These are phyloP conservation scores for Schizosaccharomyces lindneri DNA, from an alignment of 805 yeast species.

Conservation along the genomic window DNA sequence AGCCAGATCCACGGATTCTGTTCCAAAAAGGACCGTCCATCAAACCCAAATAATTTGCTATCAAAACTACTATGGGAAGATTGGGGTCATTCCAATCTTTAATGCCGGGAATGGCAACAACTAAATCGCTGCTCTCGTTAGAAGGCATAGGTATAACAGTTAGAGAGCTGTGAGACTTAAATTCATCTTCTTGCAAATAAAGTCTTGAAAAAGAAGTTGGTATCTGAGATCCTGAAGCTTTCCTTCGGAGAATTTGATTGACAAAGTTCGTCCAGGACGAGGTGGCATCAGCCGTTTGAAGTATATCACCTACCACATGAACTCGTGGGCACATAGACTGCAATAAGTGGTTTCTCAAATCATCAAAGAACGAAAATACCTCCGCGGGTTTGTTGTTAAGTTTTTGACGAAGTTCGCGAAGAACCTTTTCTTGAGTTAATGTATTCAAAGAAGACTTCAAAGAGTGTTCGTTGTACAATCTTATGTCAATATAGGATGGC, in stretches of 20 bases:
- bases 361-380: conserved; percentile 21
- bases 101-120: background rate
- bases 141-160: background rate
- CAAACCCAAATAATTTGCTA: conserved; percentile 51
- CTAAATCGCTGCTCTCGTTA: background rate
- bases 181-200: background rate
- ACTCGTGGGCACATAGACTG: background rate
- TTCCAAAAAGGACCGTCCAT: conserved; percentile 96
- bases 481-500: conserved; percentile 29
- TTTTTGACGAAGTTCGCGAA: conserved; percentile 22
- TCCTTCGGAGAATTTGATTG: too few species aligned
- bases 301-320: background rate
- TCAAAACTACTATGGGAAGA: conserved; percentile 42
- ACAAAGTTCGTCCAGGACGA: background rate
- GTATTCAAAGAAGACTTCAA: conserved; percentile 41
- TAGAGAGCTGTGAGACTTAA: background rate
- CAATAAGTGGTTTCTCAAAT: conserved; percentile 16
- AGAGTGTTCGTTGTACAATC: conserved; percentile 31
- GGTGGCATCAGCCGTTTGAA: background rate
- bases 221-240: background rate
- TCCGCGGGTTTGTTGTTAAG: conserved; percentile 23
- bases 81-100: conserved; percentile 31
- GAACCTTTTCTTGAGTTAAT: conserved; percentile 34
- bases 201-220: background rate
- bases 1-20: conserved; percentile 81